These are phyloP conservation scores for Leccinum fallax DNA, from an alignment of 1,284 basidiomycete species.

Conservation along the genomic window DNA sequence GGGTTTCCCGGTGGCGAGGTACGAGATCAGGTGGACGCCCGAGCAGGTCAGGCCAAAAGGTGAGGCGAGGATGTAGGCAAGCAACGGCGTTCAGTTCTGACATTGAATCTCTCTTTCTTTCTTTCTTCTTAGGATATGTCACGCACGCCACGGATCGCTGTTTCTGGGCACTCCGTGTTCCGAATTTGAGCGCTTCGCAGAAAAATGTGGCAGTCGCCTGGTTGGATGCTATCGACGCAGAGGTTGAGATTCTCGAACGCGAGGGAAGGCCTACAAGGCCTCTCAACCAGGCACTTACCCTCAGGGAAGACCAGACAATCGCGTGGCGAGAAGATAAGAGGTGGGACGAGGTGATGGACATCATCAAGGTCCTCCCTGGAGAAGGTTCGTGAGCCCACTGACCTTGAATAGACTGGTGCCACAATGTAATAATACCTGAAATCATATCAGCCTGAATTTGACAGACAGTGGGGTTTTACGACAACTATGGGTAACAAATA, in stretches of 20 bases:
- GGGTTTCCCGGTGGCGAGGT: slow-evolving; percentile 66
- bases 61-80: slow-evolving; percentile 27
- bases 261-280: slow-evolving; percentile 37
- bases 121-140: slow-evolving; percentile 49
- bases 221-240: slow-evolving; percentile 42
- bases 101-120: not conserved
- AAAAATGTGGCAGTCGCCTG: slow-evolving; percentile 34
- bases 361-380: slow-evolving; percentile 35
- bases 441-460: not conserved
- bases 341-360: slow-evolving; percentile 45
- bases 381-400: slow-evolving; percentile 12
- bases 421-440: not conserved
- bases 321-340: slow-evolving; percentile 54
- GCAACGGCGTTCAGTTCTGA: not conserved
- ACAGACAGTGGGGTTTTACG: not conserved
- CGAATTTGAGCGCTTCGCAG: slow-evolving; percentile 19
- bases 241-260: slow-evolving; percentile 46
- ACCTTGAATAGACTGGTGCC: not conserved
- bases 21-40: slow-evolving; percentile 70
- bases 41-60: slow-evolving; percentile 57
- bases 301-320: slow-evolving; percentile 53
- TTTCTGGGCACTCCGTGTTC: slow-evolving; percentile 48
- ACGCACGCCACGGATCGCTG: slow-evolving; percentile 62
- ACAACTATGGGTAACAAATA: not conserved
- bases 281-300: slow-evolving; percentile 46